Base-by-base conservation (phyloP, 2,329 filamentous ascomycete species). In the Fusarium sp. region DNA sequence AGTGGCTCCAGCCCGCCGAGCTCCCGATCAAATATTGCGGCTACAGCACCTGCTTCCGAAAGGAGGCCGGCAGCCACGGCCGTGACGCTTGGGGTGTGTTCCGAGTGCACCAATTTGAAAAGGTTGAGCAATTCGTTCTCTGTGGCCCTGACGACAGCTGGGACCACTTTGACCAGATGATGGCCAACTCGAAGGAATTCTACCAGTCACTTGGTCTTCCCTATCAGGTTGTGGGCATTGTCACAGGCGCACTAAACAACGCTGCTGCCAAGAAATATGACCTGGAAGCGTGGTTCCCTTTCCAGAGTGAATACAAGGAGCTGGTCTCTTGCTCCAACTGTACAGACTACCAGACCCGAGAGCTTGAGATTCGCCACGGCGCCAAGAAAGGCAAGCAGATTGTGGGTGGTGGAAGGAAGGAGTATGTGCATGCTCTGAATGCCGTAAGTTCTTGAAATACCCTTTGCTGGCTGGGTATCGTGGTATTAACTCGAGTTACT, bases 61-160 rank as follows among this genome's bases (percentile, higher is more conserved):
- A 96, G 78, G 95, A 99, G 76, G 95, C 95, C 36, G 95, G 95
- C 49, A 88, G 91, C 17, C 94, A 78, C 61, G 78, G 93, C 27
- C 90, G 92, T 74, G 93, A 99, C 75, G 94, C 94, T 2, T 99
- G 95, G 95, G 95, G 95, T 53, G 92, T 98, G 61, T 99, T 97
- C 85, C 89, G 95, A 65, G 93, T 98, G 25, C 95, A 99, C 76
- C 94, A 99, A 76, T 99, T 98, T 72, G 94, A 98, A 77, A 97
- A 96, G 85, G 88, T 87, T 49, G 90, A 93, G 72, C 91, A 93
- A 79, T 94, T 92, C 72, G 79, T 92, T 57, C 82, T 91, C 68
- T 90, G 90, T 63, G 91, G 96, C 70, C 93, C 92, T 0, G 92
- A 97, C 72, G 88, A 94, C 71, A 96, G 91, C 43, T 98, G 93